These are phyloP conservation scores for Albophoma yamanashiensis DNA, from an alignment of 2,329 filamentous ascomycete species.

Conservation along the genomic window DNA sequence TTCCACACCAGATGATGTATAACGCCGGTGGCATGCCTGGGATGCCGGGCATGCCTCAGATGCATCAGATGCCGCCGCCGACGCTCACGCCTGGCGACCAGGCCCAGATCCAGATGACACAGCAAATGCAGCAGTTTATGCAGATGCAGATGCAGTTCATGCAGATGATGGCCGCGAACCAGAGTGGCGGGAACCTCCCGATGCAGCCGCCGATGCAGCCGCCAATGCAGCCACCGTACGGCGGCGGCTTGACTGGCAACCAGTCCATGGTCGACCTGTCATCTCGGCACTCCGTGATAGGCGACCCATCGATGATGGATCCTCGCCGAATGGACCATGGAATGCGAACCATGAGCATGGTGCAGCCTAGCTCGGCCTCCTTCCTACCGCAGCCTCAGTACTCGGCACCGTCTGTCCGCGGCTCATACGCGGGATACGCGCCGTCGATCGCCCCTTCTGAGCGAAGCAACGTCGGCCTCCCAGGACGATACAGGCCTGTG, in stretches of 20 bases:
- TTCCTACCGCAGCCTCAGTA: conserved; percentile 39
- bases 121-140: conserved; percentile 82
- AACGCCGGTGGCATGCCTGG: conserved; percentile 11
- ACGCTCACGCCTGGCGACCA: conserved; percentile 53
- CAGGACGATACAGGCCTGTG: conserved; percentile 83
- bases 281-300: conserved; percentile 34
- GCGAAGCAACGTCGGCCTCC: conserved; percentile 84
- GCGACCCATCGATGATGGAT: conserved; percentile 34
- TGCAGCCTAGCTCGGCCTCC: conserved; percentile 55
- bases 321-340: conserved; percentile 30
- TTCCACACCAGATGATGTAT: conserved; percentile 34
- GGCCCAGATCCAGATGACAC: conserved; percentile 68
- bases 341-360: conserved; percentile 73
- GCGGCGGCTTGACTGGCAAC: conserved; percentile 15
- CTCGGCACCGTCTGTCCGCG: conserved; percentile 16
- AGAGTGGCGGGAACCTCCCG: conserved; percentile 10
- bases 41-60: conserved; percentile 11
- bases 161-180: conserved; percentile 59
- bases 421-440: conserved; percentile 53
- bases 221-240: conserved; percentile 17
- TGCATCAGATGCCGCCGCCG: conserved; percentile 33
- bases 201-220: conserved; percentile 23
- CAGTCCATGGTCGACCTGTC: conserved; percentile 34
- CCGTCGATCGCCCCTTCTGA: conserved; percentile 93
- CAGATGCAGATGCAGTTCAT: conserved; percentile 94